Evolutionary conservation across 768 basidiomycete genomes (phyloP).

Genomic region (Artomyces pyxidatus): DNA sequence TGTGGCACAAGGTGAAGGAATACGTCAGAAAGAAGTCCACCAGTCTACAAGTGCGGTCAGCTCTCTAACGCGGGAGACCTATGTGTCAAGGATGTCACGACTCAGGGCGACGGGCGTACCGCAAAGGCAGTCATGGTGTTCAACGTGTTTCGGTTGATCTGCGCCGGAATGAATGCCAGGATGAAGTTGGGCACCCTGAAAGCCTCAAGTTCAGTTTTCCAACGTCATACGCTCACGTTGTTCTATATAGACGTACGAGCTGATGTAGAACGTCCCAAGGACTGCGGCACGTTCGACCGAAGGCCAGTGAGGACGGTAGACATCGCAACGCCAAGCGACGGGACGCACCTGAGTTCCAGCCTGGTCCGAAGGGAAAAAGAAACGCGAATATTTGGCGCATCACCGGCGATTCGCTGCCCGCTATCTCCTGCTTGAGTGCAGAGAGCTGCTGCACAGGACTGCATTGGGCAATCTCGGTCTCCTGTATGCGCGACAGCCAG

Average conservation of each 20-base stretch:
- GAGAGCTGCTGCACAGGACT: slow-evolving; percentile 38
- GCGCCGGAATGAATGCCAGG: slow-evolving; percentile 85
- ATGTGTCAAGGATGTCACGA: neutral
- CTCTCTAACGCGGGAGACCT: slow-evolving; percentile 3
- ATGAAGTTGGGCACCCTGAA: slow-evolving; percentile 87
- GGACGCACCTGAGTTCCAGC: slow-evolving; percentile 65
- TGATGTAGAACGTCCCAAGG: slow-evolving; percentile 91
- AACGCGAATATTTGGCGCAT: slow-evolving; percentile 74
- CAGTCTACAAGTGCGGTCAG: slow-evolving; percentile 43
- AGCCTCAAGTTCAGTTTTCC: slow-evolving; percentile 13
- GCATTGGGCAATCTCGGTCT: slow-evolving; percentile 36
- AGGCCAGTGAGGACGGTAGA: neutral
- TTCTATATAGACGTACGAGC: slow-evolving; percentile 57
- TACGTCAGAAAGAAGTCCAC: slow-evolving; percentile 87
- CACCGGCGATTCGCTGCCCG: slow-evolving; percentile 59
- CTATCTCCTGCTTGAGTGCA: slow-evolving; percentile 51
- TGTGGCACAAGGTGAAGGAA: slow-evolving; percentile 90
- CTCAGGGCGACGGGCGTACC: slow-evolving; percentile 33
- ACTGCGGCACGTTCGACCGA: slow-evolving; percentile 31
- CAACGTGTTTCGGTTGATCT: slow-evolving; percentile 76
- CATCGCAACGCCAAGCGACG: neutral
- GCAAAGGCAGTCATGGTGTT: slow-evolving; percentile 95
- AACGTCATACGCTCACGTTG: slow-evolving; percentile 3
- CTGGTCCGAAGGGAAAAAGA: slow-evolving; percentile 87
- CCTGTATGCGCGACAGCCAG: slow-evolving; percentile 22